These are phyloP conservation scores for Monosporascus sp. DNA, from an alignment of 2,329 filamentous ascomycete species.

Conservation along the genomic window DNA sequence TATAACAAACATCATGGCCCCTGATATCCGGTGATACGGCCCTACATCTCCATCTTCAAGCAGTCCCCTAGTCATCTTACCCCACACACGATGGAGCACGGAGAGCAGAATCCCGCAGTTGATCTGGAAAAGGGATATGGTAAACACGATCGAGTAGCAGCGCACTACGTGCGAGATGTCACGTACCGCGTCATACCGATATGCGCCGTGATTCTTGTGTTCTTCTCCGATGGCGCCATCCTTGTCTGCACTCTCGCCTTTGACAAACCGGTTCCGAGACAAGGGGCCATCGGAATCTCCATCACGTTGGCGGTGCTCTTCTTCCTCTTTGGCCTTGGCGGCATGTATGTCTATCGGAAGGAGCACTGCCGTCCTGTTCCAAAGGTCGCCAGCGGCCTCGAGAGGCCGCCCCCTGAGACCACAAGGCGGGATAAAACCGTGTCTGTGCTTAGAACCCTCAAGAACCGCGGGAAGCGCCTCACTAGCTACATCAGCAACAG, in stretches of 20 bases:
- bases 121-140: conserved; percentile 12
- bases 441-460: no score
- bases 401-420: neutral
- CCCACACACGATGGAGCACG: conserved; percentile 10
- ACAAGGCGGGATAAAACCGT: no score
- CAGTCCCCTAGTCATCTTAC: neutral
- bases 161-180: conserved; percentile 13
- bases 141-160: neutral
- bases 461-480: no score
- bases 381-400: conserved; percentile 4
- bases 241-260: conserved; percentile 15
- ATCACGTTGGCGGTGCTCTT: conserved; percentile 14
- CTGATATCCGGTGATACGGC: neutral
- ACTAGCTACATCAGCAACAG: no score
- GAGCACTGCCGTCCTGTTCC: conserved; percentile 7
- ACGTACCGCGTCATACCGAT: conserved; percentile 21
- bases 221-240: conserved; percentile 19
- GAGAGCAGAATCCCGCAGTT: neutral
- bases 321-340: conserved; percentile 15
- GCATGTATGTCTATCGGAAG: conserved; percentile 10
- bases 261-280: conserved; percentile 14
- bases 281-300: conserved; percentile 15
- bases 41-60: conserved; percentile 11
- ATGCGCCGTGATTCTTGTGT: conserved; percentile 12
- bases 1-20: neutral